These are phyloP conservation scores for Termitomyces sp. DNA, from an alignment of 768 basidiomycete genomes.

Conservation along the genomic window DNA sequence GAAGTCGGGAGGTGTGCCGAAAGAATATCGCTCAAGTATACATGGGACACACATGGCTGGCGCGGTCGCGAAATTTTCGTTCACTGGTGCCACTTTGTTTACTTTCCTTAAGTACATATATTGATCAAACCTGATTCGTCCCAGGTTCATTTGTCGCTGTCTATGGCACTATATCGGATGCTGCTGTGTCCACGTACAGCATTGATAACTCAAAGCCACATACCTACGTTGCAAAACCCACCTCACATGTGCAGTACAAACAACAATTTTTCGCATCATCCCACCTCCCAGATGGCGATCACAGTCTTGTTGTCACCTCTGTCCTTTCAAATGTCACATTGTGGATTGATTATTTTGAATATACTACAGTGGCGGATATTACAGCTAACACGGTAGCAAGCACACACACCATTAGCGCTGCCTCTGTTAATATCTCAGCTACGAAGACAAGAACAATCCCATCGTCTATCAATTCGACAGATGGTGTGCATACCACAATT, in stretches of 20 bases:
- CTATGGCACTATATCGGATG: slow-evolving; percentile 9
- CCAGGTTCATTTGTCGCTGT: slow-evolving; percentile 11
- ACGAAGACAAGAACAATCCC: background rate
- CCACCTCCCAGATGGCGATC: slow-evolving; percentile 10
- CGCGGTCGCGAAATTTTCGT: slow-evolving; percentile 8
- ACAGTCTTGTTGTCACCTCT: slow-evolving; percentile 16
- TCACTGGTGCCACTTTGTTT: slow-evolving; percentile 6
- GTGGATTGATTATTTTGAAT: slow-evolving; percentile 11
- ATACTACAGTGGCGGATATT: background rate
- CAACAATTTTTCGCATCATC: slow-evolving; percentile 13
- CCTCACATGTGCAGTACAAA: slow-evolving; percentile 3
- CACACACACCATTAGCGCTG: background rate
- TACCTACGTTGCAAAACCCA: background rate
- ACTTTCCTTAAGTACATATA: background rate
- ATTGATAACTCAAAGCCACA: background rate
- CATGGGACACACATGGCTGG: slow-evolving; percentile 10
- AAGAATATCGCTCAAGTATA: slow-evolving; percentile 9
- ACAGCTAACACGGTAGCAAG: background rate
- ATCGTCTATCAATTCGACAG: background rate
- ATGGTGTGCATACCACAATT: background rate
- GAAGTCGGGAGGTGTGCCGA: slow-evolving; percentile 1
- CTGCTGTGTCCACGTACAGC: slow-evolving; percentile 7
- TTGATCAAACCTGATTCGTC: background rate
- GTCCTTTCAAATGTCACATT: slow-evolving; percentile 9
- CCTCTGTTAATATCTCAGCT: too few species aligned